phyloP scores from a whole-genome alignment of 306 rosid species.

The Abrus pulchellus region DNA sequence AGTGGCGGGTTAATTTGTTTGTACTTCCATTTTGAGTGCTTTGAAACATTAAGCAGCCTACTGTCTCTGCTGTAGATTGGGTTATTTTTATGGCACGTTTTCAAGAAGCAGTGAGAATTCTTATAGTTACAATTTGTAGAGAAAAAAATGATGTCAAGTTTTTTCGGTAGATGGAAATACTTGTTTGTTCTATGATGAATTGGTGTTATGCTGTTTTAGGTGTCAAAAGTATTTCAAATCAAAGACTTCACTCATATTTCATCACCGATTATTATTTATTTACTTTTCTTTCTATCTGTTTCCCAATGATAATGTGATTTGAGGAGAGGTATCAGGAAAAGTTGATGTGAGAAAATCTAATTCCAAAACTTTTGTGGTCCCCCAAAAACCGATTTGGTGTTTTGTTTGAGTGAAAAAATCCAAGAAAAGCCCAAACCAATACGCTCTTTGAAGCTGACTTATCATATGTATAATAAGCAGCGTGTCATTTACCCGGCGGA shows the following conservation, averaged over 20 bases:
- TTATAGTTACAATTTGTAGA: neutral
- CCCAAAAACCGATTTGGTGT: neutral
- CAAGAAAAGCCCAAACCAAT: neutral
- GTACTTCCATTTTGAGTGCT: conserved; percentile 1
- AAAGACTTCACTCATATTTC: neutral
- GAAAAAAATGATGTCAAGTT: neutral
- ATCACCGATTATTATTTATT: neutral
- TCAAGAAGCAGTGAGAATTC: neutral
- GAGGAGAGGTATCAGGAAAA: neutral
- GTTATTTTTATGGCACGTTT: neutral
- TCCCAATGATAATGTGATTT: neutral
- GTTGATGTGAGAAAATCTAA: too few relatives aligned
- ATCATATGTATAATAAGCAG: neutral
- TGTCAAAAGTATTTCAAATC: neutral
- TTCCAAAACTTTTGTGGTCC: neutral
- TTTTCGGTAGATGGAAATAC: neutral
- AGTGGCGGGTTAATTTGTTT: neutral
- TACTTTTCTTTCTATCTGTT: neutral
- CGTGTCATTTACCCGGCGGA: too few relatives aligned
- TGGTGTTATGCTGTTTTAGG: neutral
- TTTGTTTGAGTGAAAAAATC: neutral
- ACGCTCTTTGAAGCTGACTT: neutral
- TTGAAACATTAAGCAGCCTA: neutral
- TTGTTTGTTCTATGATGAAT: neutral
- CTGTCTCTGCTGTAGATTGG: neutral